Percentiles rank a stretch among this genome's conserved stretches.
These are phyloP conservation scores for Alternaria metachromatica DNA, from an alignment of 2,329 filamentous ascomycete species.

Conservation along the genomic window DNA sequence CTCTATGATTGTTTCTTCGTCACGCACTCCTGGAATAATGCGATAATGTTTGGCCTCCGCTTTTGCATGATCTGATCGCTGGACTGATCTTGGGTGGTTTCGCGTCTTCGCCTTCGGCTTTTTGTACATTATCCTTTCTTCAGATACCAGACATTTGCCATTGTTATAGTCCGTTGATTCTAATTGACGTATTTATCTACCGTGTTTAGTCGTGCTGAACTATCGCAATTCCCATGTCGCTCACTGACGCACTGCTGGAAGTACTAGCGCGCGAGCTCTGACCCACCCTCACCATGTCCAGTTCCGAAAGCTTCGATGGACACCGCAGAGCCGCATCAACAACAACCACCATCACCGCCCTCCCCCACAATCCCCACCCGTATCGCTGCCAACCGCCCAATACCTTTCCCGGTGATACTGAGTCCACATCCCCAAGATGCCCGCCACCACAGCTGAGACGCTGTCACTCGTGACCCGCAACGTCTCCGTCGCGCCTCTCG, in stretches of 20 bases:
- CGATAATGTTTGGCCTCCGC: not conserved
- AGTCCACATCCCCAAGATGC: constrained; percentile 65
- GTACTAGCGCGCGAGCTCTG: constrained; percentile 29
- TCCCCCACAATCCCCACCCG: constrained; percentile 17
- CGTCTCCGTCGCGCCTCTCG: constrained; percentile 96
- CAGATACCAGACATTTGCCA: constrained; percentile 26
- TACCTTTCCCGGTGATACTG: constrained; percentile 7
- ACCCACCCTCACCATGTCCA: constrained; percentile 20
- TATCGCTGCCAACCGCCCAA: constrained; percentile 9
- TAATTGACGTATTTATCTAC: not conserved
- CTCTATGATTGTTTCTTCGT: constrained; percentile 48
- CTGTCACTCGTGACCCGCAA: constrained; percentile 92
- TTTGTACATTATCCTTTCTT: constrained; percentile 20
- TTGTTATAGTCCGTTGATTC: not conserved
- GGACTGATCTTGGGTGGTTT: not conserved
- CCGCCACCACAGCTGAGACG: constrained; percentile 94
- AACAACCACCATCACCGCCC: constrained; percentile 25
- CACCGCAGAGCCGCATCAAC: constrained; percentile 46
- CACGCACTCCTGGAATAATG: not conserved
- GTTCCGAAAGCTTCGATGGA: constrained; percentile 41
- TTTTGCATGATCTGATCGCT: constrained; percentile 1
- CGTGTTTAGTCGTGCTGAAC: not conserved
- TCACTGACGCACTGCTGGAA: constrained; percentile 23
- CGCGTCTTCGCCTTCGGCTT: not conserved
- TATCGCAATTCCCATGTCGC: not conserved